Base-by-base conservation (phyloP, 257 asterid species). In the Nicotiana knightiana region DNA sequence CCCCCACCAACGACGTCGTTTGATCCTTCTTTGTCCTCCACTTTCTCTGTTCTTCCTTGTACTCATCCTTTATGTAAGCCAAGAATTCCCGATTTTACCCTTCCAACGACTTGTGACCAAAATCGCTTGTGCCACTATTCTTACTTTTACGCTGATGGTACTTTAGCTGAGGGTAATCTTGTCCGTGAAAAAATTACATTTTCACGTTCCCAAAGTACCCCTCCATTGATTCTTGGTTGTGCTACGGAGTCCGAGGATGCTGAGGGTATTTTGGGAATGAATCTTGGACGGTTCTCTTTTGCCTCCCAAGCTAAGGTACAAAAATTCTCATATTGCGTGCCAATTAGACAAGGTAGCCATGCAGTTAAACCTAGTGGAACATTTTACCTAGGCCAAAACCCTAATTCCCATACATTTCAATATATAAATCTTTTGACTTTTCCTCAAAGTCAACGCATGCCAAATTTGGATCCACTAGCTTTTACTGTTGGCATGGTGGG, bases 181-280 rank as follows among this genome's bases (percentile, higher is more conserved):
- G 93, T 93, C 89, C 66, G 91, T 21, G 99, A 95, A 43, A 93
- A 82, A 53, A 68, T 93, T 83, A 81, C 92, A 0, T 88, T 95
- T 84, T 92, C 98, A 0, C 17, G 12, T 64, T 86, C 93, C 91
- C 89, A 81, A 24, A 75, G 70, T 66, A 93, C 98, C 88, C 97
- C 99, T 89, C 97, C 99, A 21, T 79, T 91, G 33, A 89, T 91
- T 54, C 97, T 95, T 21, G 98, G 99, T 1, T 95, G 98, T 26
- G 90, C 97, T 0, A 43, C 91, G 0, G 92, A 88, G 21, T 88
- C 98, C 30, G 86, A 39, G 30, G 97, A 90, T 10, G 92, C 92
- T 16, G 93, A 91, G 91, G 98, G 98, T 37, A 93, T 95, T 77
- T 83, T 95, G 73, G 98, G 99, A 58, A 95, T 95, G 99, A 95